These are phyloP conservation scores for Hippophae gyantsensis DNA, from an alignment of 306 rosid genomes.

Conservation along the genomic window DNA sequence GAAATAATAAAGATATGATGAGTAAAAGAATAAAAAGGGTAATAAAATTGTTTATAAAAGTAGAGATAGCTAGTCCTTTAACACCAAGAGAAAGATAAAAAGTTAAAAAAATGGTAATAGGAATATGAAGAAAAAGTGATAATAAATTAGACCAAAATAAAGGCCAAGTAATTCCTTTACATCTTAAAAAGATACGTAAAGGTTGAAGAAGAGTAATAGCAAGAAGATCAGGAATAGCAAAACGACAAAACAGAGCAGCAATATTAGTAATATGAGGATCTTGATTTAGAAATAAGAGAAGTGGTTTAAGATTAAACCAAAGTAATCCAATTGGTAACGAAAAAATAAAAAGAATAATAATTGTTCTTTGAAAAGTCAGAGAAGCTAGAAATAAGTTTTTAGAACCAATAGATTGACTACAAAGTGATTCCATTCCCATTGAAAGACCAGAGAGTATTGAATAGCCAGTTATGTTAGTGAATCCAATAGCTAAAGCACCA, in stretches of 20 bases:
- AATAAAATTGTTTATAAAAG: slow-evolving; percentile 52
- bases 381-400: slow-evolving; percentile 37
- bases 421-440: slow-evolving; percentile 74
- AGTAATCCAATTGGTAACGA: slow-evolving; percentile 54
- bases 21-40: slow-evolving; percentile 49
- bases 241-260: slow-evolving; percentile 56
- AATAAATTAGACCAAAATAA: slow-evolving; percentile 53
- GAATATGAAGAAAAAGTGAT: slow-evolving; percentile 50
- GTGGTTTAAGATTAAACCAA: slow-evolving; percentile 63
- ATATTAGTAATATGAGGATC: slow-evolving; percentile 44
- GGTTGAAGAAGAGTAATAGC: slow-evolving; percentile 68
- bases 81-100: slow-evolving; percentile 62
- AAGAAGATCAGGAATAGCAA: slow-evolving; percentile 69
- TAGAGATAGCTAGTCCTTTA: slow-evolving; percentile 63
- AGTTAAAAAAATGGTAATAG: slow-evolving; percentile 44
- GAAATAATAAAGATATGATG: slow-evolving; percentile 21
- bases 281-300: slow-evolving; percentile 54
- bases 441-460: slow-evolving; percentile 66
- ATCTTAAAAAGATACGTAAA: slow-evolving; percentile 54
- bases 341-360: slow-evolving; percentile 39
- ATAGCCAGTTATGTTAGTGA: slow-evolving; percentile 74
- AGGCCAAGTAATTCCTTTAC: slow-evolving; percentile 68
- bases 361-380: slow-evolving; percentile 46
- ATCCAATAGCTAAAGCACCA: slow-evolving; percentile 69
- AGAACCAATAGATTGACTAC: slow-evolving; percentile 72